phyloP scores from a whole-genome alignment of 306 rosid genomes.

The Rubus idaeus region DNA sequence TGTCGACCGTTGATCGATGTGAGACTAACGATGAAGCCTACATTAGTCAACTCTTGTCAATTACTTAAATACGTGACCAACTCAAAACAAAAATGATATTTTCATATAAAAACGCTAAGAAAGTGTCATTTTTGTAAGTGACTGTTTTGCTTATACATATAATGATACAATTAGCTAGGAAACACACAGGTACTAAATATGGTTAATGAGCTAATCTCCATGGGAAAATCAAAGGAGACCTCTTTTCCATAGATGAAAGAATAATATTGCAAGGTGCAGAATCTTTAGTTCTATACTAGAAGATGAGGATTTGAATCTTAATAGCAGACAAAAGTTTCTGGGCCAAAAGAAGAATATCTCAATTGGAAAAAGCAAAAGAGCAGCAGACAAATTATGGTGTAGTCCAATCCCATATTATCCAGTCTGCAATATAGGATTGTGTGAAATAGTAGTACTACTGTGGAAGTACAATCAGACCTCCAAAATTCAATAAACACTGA shows the following conservation, averaged over 20 bases:
- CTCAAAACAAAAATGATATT: neutral
- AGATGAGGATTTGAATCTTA: slow-evolving; percentile 7
- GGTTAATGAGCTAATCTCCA: neutral
- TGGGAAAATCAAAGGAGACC: too few species aligned
- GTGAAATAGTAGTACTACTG: neutral
- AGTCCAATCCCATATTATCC: neutral
- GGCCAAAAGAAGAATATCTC: slow-evolving; percentile 11
- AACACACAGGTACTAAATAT: neutral
- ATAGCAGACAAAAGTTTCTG: neutral
- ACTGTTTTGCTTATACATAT: neutral
- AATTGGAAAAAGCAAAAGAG: neutral
- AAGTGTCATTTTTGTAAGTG: neutral
- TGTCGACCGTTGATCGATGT: neutral
- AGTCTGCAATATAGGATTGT: too few species aligned
- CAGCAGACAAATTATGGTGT: neutral
- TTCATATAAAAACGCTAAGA: neutral
- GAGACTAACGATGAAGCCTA: neutral
- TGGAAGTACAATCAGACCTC: slow-evolving; percentile 16
- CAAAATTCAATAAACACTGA: neutral
- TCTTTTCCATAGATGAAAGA: neutral
- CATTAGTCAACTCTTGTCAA: neutral
- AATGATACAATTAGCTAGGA: too few species aligned
- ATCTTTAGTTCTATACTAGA: neutral
- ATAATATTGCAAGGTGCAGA: neutral
- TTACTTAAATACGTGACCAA: neutral